These are phyloP conservation scores for Fusarium coffeatum DNA, from an alignment of 2,329 filamentous ascomycete species.

Conservation along the genomic window DNA sequence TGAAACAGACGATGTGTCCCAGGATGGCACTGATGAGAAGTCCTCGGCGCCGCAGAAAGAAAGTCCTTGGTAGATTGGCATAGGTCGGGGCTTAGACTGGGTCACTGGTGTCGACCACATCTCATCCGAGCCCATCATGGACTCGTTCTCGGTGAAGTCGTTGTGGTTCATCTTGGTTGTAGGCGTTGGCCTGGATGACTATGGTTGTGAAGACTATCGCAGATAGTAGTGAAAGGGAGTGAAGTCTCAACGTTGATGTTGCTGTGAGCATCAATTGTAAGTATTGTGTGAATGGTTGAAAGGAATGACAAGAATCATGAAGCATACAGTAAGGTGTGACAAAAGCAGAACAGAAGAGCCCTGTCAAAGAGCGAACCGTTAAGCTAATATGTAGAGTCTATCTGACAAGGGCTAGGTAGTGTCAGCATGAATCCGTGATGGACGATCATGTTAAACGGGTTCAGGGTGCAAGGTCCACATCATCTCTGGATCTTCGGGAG, in stretches of 20 bases:
- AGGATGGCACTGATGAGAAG: conserved; percentile 64
- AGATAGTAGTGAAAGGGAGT: conserved; percentile 60
- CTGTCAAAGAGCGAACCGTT: conserved; percentile 40
- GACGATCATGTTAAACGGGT: conserved; percentile 41
- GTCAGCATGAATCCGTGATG: conserved; percentile 46
- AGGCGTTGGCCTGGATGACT: conserved; percentile 57
- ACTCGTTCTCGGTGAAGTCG: conserved; percentile 63
- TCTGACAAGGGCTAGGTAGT: conserved; percentile 44
- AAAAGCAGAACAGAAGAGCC: conserved; percentile 56
- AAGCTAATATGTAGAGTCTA: conserved; percentile 43
- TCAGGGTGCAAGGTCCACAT: conserved; percentile 45
- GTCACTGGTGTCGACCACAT: conserved; percentile 68
- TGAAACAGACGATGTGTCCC: conserved; percentile 67
- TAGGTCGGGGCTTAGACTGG: conserved; percentile 65
- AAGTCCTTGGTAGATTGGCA: conserved; percentile 71
- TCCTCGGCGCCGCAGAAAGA: conserved; percentile 68
- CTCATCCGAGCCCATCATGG: conserved; percentile 57
- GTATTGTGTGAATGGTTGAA: conserved; percentile 38
- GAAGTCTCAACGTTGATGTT: conserved; percentile 56
- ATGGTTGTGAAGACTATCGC: conserved; percentile 59
- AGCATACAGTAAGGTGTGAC: conserved; percentile 65
- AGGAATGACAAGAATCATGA: conserved; percentile 43
- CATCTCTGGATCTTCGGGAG: conserved; percentile 49
- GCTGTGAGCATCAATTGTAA: conserved; percentile 43
- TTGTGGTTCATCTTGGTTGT: conserved; percentile 60